Conservation (phyloP, 768 basidiomycete species). For the Tulasnella sp. region DNA sequence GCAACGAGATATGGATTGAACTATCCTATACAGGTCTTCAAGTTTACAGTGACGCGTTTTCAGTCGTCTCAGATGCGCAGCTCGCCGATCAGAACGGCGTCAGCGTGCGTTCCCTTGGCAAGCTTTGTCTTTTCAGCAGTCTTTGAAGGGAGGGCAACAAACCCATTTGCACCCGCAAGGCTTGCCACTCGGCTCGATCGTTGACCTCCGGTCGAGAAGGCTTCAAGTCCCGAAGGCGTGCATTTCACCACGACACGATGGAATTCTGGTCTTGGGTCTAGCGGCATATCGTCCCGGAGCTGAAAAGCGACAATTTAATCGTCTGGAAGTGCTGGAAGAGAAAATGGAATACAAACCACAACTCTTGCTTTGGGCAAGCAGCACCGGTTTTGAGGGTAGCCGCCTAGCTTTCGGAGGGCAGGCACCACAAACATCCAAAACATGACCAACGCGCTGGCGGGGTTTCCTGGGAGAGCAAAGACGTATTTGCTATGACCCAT, state of each 20-base stretch:
- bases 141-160: slow-evolving; percentile 60
- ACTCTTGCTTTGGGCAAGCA: slow-evolving; percentile 61
- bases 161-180: slow-evolving; percentile 72
- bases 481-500: slow-evolving; percentile 51
- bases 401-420: slow-evolving; percentile 66
- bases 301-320: slow-evolving; percentile 20
- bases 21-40: not conserved
- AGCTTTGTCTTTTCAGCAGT: slow-evolving; percentile 40
- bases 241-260: slow-evolving; percentile 64
- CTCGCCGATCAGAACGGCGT: slow-evolving; percentile 69
- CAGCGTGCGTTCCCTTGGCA: slow-evolving; percentile 51
- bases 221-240: slow-evolving; percentile 50
- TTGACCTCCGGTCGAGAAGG: slow-evolving; percentile 81
- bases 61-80: slow-evolving; percentile 26
- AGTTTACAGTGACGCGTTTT: not conserved
- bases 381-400: slow-evolving; percentile 52
- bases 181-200: slow-evolving; percentile 79
- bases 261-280: slow-evolving; percentile 76
- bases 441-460: slow-evolving; percentile 80
- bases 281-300: slow-evolving; percentile 47
- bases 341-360: slow-evolving; percentile 43
- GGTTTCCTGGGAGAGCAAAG: slow-evolving; percentile 87
- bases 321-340: not conserved
- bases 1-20: not conserved
- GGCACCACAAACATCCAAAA: slow-evolving; percentile 83